Evolutionary conservation across 1,284 basidiomycete species (phyloP).

Genomic region (Wolfiporia cocos): DNA sequence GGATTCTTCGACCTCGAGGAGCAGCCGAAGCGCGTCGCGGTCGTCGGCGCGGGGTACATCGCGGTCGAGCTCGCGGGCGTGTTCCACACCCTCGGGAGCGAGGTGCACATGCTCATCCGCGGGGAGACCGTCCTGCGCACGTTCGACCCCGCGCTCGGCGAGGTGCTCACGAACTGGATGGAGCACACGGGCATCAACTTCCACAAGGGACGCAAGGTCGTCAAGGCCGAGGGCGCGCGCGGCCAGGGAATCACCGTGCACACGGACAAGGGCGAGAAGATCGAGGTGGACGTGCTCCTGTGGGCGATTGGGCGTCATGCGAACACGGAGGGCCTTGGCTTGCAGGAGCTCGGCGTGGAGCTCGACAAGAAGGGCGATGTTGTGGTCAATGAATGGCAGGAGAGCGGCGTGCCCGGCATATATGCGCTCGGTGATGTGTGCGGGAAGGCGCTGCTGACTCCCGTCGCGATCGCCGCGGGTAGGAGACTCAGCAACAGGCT

Average conservation of each 20-base stretch:
- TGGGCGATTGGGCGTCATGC: conserved; percentile 95
- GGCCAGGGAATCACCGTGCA: conserved; percentile 64
- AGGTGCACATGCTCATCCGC: conserved; percentile 91
- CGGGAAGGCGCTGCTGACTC: conserved; percentile 90
- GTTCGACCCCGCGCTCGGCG: conserved; percentile 87
- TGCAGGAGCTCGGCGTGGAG: conserved; percentile 77
- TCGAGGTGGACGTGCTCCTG: conserved; percentile 85
- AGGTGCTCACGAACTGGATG: conserved; percentile 92
- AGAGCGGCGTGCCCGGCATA: conserved; percentile 68
- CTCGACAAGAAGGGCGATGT: conserved; percentile 78
- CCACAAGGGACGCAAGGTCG: conserved; percentile 76
- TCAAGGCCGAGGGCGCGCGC: conserved; percentile 71
- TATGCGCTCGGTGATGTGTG: conserved; percentile 89
- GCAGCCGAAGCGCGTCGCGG: conserved; percentile 90
- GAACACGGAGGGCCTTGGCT: conserved; percentile 74
- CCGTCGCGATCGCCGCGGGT: conserved; percentile 98
- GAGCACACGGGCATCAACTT: conserved; percentile 86
- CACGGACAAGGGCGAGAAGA: conserved; percentile 63
- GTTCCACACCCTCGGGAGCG: conserved; percentile 80
- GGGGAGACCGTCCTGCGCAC: conserved; percentile 86
- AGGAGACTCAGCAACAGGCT: conserved; percentile 85
- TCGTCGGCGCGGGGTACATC: conserved; percentile 97
- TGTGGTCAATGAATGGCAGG: conserved; percentile 89
- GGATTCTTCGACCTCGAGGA: conserved; percentile 92
- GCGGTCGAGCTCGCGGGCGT: conserved; percentile 93